Conservation (phyloP, 1,284 basidiomycete species). For the Pseudozyma sp. region DNA sequence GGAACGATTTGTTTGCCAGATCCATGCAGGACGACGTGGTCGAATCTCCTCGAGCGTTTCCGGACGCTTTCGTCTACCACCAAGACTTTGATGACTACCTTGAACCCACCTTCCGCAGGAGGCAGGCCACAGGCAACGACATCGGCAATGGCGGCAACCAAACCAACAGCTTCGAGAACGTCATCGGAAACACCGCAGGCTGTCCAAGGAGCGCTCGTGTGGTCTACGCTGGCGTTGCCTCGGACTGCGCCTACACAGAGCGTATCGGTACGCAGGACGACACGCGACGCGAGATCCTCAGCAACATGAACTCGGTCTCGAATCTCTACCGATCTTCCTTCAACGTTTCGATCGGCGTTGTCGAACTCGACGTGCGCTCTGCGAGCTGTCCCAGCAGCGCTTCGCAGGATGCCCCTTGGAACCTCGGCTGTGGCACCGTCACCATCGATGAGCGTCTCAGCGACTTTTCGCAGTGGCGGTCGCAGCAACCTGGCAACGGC, state of each 20-base stretch:
- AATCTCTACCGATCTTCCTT: conserved; percentile 81
- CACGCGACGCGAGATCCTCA: conserved; percentile 80
- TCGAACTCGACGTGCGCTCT: conserved; percentile 78
- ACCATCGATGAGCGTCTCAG: conserved; percentile 79
- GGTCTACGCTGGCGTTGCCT: conserved; percentile 86
- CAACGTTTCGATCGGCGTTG: conserved; percentile 85
- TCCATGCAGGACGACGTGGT: conserved; percentile 20
- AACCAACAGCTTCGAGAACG: conserved; percentile 85
- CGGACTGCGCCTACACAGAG: conserved; percentile 81
- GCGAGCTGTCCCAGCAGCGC: conserved; percentile 64
- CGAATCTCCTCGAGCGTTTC: conserved; percentile 19
- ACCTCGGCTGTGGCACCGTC: conserved; percentile 54
- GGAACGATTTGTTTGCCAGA: conserved; percentile 31
- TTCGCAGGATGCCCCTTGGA: conserved; percentile 71
- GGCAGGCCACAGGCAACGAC: conserved; percentile 72
- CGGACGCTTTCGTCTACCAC: conserved; percentile 39
- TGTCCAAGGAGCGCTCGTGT: conserved; percentile 81
- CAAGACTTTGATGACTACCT: conserved; percentile 43
- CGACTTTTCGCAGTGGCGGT: conserved; percentile 85
- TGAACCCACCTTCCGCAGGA: conserved; percentile 35
- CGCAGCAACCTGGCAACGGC: conserved; percentile 77
- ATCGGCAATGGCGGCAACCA: conserved; percentile 81
- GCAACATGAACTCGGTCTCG: conserved; percentile 79
- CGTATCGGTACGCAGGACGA: conserved; percentile 38
- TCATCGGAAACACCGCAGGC: conserved; percentile 74